phyloP scores from a whole-genome alignment of 495 filamentous ascomycete species.

The Penicillium soppii region DNA sequence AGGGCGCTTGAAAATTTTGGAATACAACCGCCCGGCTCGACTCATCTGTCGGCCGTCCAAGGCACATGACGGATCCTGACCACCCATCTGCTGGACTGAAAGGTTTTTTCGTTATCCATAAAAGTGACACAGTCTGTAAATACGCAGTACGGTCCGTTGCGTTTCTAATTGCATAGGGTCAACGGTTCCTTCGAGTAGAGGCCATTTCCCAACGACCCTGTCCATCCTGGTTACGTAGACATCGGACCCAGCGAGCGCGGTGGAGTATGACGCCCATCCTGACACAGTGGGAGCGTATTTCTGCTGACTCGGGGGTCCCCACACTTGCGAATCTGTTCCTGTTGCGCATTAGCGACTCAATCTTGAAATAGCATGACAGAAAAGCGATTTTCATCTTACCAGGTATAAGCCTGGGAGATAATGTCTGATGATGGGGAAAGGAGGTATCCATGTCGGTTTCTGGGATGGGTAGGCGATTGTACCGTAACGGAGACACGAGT shows the following conservation, averaged over 20 bases:
- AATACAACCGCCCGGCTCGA: slow-evolving; percentile 13
- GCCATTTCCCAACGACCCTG: slow-evolving; percentile 5
- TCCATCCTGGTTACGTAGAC: slow-evolving; percentile 12
- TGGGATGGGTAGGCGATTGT: slow-evolving; percentile 1
- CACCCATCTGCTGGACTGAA: slow-evolving; percentile 10
- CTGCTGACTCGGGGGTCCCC: slow-evolving; percentile 3
- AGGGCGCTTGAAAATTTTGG: slow-evolving; percentile 13
- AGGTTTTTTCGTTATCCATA: slow-evolving; percentile 10
- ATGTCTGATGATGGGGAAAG: not conserved
- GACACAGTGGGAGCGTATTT: slow-evolving; percentile 7
- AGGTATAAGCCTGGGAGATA: not conserved
- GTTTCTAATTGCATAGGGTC: slow-evolving; percentile 5
- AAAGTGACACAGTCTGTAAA: slow-evolving; percentile 11
- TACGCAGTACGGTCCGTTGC: slow-evolving; percentile 4
- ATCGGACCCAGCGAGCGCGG: slow-evolving; percentile 9
- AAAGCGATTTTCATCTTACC: slow-evolving; percentile 1
- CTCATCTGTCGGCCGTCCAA: slow-evolving; percentile 11
- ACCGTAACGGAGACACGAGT: slow-evolving; percentile 1
- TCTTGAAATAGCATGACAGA: not conserved
- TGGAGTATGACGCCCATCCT: slow-evolving; percentile 15
- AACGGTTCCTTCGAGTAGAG: slow-evolving; percentile 6
- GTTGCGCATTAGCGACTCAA: slow-evolving; percentile 5
- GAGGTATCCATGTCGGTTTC: slow-evolving; percentile 3
- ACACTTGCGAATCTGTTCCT: slow-evolving; percentile 6
- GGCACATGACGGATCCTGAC: slow-evolving; percentile 15